Base-by-base conservation (phyloP, 2,329 filamentous ascomycete genomes). In the Colletotrichum tabaci region DNA sequence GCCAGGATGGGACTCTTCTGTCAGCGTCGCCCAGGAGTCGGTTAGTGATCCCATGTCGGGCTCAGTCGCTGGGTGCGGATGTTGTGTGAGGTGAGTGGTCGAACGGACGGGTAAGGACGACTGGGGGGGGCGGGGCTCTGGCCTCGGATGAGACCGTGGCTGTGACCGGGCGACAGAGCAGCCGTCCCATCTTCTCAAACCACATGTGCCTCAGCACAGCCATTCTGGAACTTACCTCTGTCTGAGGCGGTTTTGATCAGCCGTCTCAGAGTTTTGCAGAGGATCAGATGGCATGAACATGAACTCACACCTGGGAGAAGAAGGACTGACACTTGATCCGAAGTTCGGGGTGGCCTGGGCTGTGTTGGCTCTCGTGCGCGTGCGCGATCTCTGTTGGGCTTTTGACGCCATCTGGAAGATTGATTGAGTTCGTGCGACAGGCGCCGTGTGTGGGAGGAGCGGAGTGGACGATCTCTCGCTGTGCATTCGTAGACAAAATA, bases 191-290 rank as follows among this genome's bases (percentile, higher is more conserved):
- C 66, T 73, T 74, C 74, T 78, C 75, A 78, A 78, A 79, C 77
- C 52, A 70, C 74, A 72, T 76, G 56, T 78, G 77, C 77, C 67
- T 79, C 77, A 79, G 72, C 76, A 73, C 71, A 63, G 73, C 76
- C 74, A 70, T 64, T 65, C 72, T 69, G 64, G 68, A 73, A 73
- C 71, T 62, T 40, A 38, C 30, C 42, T 50, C 58, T 65, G 71
- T 73, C 69, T 67, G 73, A 73, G 65, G 67, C 52, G 58, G 68
- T 64, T 72, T 69, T 74, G 75, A 76, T 76, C 75, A 68, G 21
- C 67, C 67, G 76, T 78, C 75, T 77, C 77, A 77, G 75, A 73
- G 21, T 15, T 69, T 69, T 47, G 60, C 18, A 26, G 52, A 71
- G 52, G 65, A 62, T 71, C 68, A 71, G 67, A 73, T 73, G 73